Base-by-base conservation (phyloP, 1,139 yeast species). In the Blastobotrys capitulatus region DNA sequence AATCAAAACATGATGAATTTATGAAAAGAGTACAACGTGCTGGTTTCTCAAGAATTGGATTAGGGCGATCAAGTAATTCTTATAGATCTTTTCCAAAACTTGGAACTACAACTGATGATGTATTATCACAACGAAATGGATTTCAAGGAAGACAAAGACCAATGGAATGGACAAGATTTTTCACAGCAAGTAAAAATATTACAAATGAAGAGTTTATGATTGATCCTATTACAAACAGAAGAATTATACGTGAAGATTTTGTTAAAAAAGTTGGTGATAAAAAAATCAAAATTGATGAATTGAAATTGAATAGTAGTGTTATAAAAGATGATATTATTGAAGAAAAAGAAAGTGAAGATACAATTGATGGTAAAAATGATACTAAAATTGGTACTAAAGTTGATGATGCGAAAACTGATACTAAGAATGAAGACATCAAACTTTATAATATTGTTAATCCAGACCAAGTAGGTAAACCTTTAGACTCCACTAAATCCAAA, bases 191-290 rank as follows among this genome's bases (percentile, higher is more conserved):
- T 7, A 27, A 38, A 27, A 8, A 20, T n/a, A 4, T 16, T 26
- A 20, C 13, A 3, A 20, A 26, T 18, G 41, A 20, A 3, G 19
- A 26, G 9, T 49, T 46, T 29, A 38, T 31, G 38, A 45, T 49
- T 31, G 52, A 49, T 46, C 52, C 52, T 2, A 43, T 49, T 12
- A 46, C 49, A 6, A 19, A 46, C 38, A 12, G 40, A 25, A 18
- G 47, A 22, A 34, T 37, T 12, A 15, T 6, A 6, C 19, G 5
- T 5, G 25, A 5, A 13, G 26, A 25, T 31, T 29, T 31, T n/a
- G 31, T 9, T 5, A 29, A 31, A 7, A 25, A 15, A 15, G 2
- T 42, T 37, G 22, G 4, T 29, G 44, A 42, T 20, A 19, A 22
- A 22, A 22, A 22, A 22, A 7, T 22, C 25, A 22, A 22, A n/a